phyloP scores from a whole-genome alignment of 1,284 basidiomycete genomes.

The Garcileccinum viscosum region DNA sequence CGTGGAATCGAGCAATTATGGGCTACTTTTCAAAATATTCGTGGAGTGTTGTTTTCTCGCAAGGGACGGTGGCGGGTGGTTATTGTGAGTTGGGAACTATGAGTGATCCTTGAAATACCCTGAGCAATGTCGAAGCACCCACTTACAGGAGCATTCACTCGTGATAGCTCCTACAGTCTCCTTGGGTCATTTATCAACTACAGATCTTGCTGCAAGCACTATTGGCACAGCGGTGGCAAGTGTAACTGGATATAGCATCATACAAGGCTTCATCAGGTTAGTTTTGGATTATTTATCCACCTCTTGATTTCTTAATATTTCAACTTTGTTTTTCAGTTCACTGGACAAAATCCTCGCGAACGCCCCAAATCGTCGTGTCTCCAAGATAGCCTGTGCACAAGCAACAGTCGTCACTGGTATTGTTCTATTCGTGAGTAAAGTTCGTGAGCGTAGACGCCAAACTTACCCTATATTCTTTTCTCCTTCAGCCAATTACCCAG shows the following conservation, averaged over 20 bases:
- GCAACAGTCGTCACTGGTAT: constrained; percentile 31
- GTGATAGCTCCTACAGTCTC: constrained; percentile 35
- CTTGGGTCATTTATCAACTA: constrained; percentile 35
- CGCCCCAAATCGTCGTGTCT: constrained; percentile 18
- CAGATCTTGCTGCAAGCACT: constrained; percentile 34
- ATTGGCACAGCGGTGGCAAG: constrained; percentile 34
- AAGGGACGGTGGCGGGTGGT: constrained; percentile 33
- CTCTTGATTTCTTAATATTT: background rate
- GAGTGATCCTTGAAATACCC: background rate
- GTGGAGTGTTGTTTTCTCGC: constrained; percentile 30
- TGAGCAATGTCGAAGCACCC: constrained; percentile 23
- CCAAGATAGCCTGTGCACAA: constrained; percentile 30
- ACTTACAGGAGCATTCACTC: constrained; percentile 36
- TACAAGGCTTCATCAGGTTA: constrained; percentile 36
- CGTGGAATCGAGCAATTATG: constrained; percentile 9
- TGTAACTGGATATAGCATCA: constrained; percentile 35
- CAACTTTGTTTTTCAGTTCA: constrained; percentile 21
- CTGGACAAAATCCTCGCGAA: constrained; percentile 28
- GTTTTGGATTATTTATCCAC: background rate
- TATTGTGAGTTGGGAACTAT: constrained; percentile 27
- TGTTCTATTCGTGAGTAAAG: constrained; percentile 25
- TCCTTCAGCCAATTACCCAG: constrained; percentile 27
- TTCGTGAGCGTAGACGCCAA: background rate
- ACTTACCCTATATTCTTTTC: background rate
- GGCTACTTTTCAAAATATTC: constrained; percentile 10